Percentiles rank a stretch among this genome's conserved stretches.
phyloP scores from a whole-genome alignment of 1,139 yeast genomes.

The Zygoascus sp. region DNA sequence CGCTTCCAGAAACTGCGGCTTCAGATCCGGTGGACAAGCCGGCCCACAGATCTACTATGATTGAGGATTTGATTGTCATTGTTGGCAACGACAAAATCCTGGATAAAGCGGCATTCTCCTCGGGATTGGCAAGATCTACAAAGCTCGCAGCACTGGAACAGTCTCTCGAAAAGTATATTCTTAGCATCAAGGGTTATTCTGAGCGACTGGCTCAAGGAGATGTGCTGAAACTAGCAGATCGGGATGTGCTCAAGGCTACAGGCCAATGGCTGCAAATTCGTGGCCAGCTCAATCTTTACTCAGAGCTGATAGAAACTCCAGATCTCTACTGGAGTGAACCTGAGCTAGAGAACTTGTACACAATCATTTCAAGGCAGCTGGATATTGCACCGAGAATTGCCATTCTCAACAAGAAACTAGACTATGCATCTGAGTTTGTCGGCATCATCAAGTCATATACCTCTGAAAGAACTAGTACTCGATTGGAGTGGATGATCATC shows the following conservation, averaged over 20 bases:
- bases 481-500: slow-evolving; percentile 85
- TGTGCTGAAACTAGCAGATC: slow-evolving; percentile 49
- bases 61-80: slow-evolving; percentile 66
- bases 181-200: slow-evolving; percentile 58
- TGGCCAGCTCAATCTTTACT: slow-evolving; percentile 76
- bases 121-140: slow-evolving; percentile 82
- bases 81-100: slow-evolving; percentile 52
- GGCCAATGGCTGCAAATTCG: slow-evolving; percentile 71
- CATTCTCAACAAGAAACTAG: slow-evolving; percentile 76
- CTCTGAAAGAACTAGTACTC: slow-evolving; percentile 69
- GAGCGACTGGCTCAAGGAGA: slow-evolving; percentile 61
- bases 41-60: slow-evolving; percentile 39
- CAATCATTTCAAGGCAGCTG: slow-evolving; percentile 60
- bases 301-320: slow-evolving; percentile 89
- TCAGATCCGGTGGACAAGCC: not conserved
- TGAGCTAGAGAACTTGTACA: slow-evolving; percentile 67
- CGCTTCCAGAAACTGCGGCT: slow-evolving; percentile 24
- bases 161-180: slow-evolving; percentile 62
- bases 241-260: slow-evolving; percentile 62
- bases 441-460: slow-evolving; percentile 69
- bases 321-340: slow-evolving; percentile 94
- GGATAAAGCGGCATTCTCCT: slow-evolving; percentile 85
- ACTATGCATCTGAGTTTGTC: slow-evolving; percentile 86
- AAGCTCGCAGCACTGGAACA: slow-evolving; percentile 74
- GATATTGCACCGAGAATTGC: slow-evolving; percentile 75